A percentile compares a stretch with the other conserved stretches of the same genome.
phyloP scores from a whole-genome alignment of 75 land plant genomes.

The Picea glauca region DNA sequence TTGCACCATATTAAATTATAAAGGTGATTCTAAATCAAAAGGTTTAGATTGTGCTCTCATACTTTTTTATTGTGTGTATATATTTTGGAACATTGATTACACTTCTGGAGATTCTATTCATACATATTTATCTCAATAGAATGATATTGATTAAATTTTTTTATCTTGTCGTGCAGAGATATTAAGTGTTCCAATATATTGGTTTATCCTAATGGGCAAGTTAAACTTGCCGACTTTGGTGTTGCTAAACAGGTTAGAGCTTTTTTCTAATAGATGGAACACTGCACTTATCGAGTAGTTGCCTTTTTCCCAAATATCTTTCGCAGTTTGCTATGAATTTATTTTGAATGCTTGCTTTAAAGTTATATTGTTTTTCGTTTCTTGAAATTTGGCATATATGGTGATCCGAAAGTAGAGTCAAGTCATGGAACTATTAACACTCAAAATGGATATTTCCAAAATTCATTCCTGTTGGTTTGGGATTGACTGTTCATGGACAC shows the following conservation, averaged over 20 bases:
- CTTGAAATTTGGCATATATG: background rate
- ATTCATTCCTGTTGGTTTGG: background rate
- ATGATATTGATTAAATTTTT: background rate
- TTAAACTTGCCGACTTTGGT: conserved; percentile 60
- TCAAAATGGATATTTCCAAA: background rate
- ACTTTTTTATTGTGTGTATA: background rate
- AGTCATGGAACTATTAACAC: background rate
- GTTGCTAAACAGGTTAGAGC: conserved; percentile 41
- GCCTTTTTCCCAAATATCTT: too few species aligned
- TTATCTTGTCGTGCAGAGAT: conserved; percentile 23
- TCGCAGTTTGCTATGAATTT: too few species aligned
- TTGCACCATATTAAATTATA: too few species aligned
- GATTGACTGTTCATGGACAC: background rate
- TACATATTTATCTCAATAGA: background rate
- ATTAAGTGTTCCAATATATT: conserved; percentile 53
- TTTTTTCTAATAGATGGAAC: conserved; percentile 8
- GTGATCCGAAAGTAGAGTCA: conserved; percentile 1
- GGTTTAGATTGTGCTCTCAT: too few species aligned
- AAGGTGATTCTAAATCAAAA: too few species aligned
- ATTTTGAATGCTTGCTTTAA: too few species aligned
- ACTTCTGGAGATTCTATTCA: background rate
- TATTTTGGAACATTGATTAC: background rate
- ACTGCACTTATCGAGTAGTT: background rate
- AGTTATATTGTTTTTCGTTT: background rate
- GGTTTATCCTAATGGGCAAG: conserved; percentile 44